These are phyloP conservation scores for Russula griseocarnosa DNA, from an alignment of 768 basidiomycete species.

Conservation along the genomic window DNA sequence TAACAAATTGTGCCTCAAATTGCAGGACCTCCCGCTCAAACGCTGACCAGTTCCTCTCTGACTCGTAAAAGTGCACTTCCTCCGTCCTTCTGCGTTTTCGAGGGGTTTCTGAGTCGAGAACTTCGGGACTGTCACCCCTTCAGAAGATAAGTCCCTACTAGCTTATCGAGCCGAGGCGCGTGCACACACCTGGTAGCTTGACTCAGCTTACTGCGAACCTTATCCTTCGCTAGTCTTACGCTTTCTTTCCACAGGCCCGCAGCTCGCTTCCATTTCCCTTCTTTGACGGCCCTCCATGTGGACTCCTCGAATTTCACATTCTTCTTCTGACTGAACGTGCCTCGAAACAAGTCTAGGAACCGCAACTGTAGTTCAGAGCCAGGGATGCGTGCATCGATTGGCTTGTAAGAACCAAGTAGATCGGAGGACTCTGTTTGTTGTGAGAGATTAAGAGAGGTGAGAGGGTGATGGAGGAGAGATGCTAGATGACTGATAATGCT, in stretches of 20 bases:
- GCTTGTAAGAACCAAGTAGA: slow-evolving; percentile 91
- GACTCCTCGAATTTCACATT: slow-evolving; percentile 83
- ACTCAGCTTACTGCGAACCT: slow-evolving; percentile 43
- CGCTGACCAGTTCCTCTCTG: slow-evolving; percentile 56
- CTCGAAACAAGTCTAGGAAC: slow-evolving; percentile 77
- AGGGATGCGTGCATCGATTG: slow-evolving; percentile 82
- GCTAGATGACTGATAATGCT: slow-evolving; percentile 87
- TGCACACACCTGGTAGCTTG: slow-evolving; percentile 32
- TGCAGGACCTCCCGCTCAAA: slow-evolving; percentile 67
- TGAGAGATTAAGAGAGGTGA: slow-evolving; percentile 89
- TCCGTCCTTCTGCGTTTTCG: slow-evolving; percentile 71
- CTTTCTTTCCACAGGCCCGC: slow-evolving; percentile 83
- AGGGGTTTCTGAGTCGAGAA: slow-evolving; percentile 44
- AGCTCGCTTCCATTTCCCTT: slow-evolving; percentile 80
- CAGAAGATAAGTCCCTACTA: not conserved
- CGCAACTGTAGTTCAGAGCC: slow-evolving; percentile 63
- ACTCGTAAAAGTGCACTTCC: slow-evolving; percentile 39
- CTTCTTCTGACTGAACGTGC: slow-evolving; percentile 85
- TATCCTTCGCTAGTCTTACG: slow-evolving; percentile 60
- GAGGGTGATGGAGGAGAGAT: slow-evolving; percentile 62
- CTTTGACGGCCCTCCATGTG: slow-evolving; percentile 74
- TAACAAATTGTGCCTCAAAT: slow-evolving; percentile 88
- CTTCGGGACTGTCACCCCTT: slow-evolving; percentile 30
- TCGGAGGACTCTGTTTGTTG: slow-evolving; percentile 96
- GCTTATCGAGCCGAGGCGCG: slow-evolving; percentile 10